Evolutionary conservation across 257 asterid genomes (phyloP), one percentile per base, ranked within the genome.

Genomic region (Gynochthodes officinalis): DNA sequence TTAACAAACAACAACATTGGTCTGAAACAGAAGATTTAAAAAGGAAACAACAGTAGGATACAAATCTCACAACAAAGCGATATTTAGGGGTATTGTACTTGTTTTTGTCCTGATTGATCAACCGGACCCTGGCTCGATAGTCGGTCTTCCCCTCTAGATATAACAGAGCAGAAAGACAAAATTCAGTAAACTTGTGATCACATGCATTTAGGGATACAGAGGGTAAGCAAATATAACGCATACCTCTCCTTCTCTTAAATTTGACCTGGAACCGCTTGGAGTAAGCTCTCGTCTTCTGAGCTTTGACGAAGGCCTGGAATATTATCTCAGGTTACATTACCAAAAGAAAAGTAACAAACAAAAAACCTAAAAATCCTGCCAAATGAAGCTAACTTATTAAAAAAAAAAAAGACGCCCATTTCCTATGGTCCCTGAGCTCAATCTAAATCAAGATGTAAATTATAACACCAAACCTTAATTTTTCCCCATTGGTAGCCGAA

Each of bases 51-150:
- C 1, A 6, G 33, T 3, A 81, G 91, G 93, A 85, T 88, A 85
- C 95, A 74, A 90, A 92, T 78, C 96, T 83, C 75, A 92, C 96
- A 70, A 89, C 95, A 59, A 77, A 85, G 4, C 97, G 89, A 67
- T 80, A 91, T 73, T 91, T 89, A 0, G 97, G 97, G 7, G 93
- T 88, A 78, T 91, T 91, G 81, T 89, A 87, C 82, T 91, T 89
- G 79, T 87, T 91, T 77, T 91, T 91, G 64, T 91, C 97, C 89
- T 91, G 97, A 58, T 91, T 91, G 77, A 89, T 91, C 83, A 91
- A 61, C 33, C 93, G 89, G 66, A 84, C 90, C 79, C 97, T 87
- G 0, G 97, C 97, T 42, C 97, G 67, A 32, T 89, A 91, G 78
- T 91, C 96, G 9, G 97, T 91, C 88, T 91, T 89, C 15, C 97